phyloP scores from a whole-genome alignment of 2,329 filamentous ascomycete species.

The Phoma herbarum region DNA sequence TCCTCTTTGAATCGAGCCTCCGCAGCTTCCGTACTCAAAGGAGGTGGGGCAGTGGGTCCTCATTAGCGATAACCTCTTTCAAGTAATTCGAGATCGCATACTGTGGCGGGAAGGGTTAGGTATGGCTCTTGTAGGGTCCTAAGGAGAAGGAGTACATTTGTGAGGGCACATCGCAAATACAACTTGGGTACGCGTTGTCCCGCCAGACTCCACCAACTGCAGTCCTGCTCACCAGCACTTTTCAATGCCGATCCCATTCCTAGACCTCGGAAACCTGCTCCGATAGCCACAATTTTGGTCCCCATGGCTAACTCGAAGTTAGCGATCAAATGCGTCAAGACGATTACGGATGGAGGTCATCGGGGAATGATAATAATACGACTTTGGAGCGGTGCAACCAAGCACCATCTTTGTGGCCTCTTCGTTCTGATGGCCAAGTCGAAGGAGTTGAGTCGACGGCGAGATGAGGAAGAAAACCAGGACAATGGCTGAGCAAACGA shows the following conservation, averaged over 20 bases:
- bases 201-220: constrained; percentile 48
- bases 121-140: constrained; percentile 39
- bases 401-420: neutral
- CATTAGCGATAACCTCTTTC: neutral
- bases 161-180: constrained; percentile 35
- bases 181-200: constrained; percentile 51
- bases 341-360: too few relatives aligned
- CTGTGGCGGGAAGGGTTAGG: constrained; percentile 4
- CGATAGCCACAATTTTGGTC: neutral
- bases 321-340: too few relatives aligned
- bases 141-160: constrained; percentile 55
- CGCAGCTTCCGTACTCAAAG: neutral
- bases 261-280: constrained; percentile 6
- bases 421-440: neutral
- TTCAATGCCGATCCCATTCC: neutral
- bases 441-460: neutral
- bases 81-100: neutral
- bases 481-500: neutral
- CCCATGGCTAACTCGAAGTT: neutral
- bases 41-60: neutral
- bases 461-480: neutral
- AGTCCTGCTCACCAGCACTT: constrained; percentile 4
- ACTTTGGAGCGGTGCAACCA: too few relatives aligned
- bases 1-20: neutral
- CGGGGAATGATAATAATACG: too few relatives aligned